Evolutionary conservation across 129 eudicot genomes (phyloP), one percentile per base, ranked within the genome.

Genomic region (Ambrosia trifida): DNA sequence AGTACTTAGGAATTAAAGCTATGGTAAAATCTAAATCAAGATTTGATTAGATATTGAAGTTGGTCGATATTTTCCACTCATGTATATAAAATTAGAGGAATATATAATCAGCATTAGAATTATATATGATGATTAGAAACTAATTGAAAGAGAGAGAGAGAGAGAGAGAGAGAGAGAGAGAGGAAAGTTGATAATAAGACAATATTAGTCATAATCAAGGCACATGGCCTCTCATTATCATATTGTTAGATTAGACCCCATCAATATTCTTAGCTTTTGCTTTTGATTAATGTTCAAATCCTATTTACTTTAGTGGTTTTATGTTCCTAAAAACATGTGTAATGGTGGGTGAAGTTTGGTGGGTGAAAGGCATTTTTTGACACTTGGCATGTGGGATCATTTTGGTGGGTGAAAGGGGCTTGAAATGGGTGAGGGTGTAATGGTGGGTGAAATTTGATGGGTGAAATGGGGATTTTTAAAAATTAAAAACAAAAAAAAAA

Each of bases 191-290:
- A 62, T 62, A 77, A 77, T 77, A 70, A 60, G 81, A 77, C 81
- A 77, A 77, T 70, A 62, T 70, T 50, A 77, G 76, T 70, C 76
- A 70, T 77, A 70, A 77, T 77, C 76, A 77, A 38, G 66, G 58
- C 81, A 77, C 76, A 62, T 77, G 81, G 66, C 81, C 81, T 38
- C 64, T 77, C 72, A 51, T 63, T 70, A 77, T 66, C 76, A 77
- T 69, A 62, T 24, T 62, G 57, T 52, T 77, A 43, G 35, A 69
- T 62, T 77, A 61, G 81, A 69, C 76, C 81, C 81, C 71, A 61
- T 77, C 49, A 49, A 77, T 50, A 61, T 77, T 69, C 76, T 52
- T 70, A 50, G 66, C 81, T 70, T 70, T 77, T 70, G 76, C 81
- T 77, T 51, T 74, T 70, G 9, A n/a, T 60, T 51, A 62, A 30